phyloP scores from a whole-genome alignment of 257 asterid species.

The Capsicum pubescens region DNA sequence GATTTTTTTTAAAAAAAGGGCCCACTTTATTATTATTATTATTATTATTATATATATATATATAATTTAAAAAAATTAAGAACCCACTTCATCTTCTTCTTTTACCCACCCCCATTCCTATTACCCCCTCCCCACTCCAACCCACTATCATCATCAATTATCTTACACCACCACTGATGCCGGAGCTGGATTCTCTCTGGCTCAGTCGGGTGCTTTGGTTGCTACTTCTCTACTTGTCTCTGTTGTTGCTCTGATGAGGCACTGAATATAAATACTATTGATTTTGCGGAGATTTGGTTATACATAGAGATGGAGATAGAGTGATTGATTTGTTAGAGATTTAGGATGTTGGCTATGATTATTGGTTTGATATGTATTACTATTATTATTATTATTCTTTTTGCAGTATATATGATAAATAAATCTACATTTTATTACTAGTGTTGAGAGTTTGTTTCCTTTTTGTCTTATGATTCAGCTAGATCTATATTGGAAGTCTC shows the following conservation, averaged over 20 bases:
- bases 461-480: too few species aligned
- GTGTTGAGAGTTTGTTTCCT: not conserved
- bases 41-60: too few species aligned
- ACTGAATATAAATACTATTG: not conserved
- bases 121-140: too few species aligned
- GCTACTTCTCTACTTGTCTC: constrained; percentile 35
- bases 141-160: too few species aligned
- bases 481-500: too few species aligned
- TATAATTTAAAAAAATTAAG: too few species aligned
- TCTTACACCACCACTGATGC: too few species aligned
- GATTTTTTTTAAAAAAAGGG: too few species aligned
- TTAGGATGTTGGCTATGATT: not conserved
- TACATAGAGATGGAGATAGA: not conserved
- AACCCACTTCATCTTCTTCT: too few species aligned
- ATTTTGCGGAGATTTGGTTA: not conserved
- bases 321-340: not conserved
- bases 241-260: constrained; percentile 38
- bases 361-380: not conserved
- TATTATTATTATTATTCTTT: constrained; percentile 9
- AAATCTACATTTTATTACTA: not conserved
- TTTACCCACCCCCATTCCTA: too few species aligned
- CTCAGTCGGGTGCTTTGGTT: constrained; percentile 35
- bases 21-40: too few species aligned
- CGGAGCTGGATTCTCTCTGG: constrained; percentile 32
- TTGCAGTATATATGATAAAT: not conserved